Base-by-base conservation (phyloP, 352 stramenopile species). In the Pythium dissimile region DNA sequence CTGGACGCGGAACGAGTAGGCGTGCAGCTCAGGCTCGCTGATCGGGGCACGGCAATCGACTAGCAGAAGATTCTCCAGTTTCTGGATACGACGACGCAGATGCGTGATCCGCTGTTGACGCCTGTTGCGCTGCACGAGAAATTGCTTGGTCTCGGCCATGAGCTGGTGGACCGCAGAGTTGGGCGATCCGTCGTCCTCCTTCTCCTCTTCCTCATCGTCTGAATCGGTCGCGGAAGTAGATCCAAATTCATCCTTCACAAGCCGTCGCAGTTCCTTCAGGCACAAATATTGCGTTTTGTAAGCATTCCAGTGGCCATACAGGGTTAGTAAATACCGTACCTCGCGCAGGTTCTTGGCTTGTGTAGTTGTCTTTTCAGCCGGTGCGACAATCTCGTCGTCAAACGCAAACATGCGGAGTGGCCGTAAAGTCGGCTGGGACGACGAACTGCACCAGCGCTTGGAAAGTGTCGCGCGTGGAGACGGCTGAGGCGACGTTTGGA, bases 1-100 rank as follows among this genome's bases (percentile, higher is more conserved):
- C 41, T 77, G 74, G 9, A 73, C 48, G 2, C 43, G 28, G 12
- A 69, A 21, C 1, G 46, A 65, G 42, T 76, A 85, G 13, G 52
- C 64, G 13, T 48, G 28, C 18, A 75, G 57, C 42, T 64, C 28
- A 4, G 23, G 11, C 18, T 62, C 28, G 26, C 38, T 44, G 42
- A 65, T 50, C 34, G 75, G 67, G 6, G 72, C 59, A 15, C 59
- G 50, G 31, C 67, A 37, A 0, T 68, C 51, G 24, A 66, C 57
- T 0, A n/a, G 46, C 8, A 77, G 59, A n/a, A 54, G 34, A 2
- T 62, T 39, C 23, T 67, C 52, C 1, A 67, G 59, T 16, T 4
- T 20, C 11, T 31, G 15, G 4, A 67, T 28, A 9, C 27, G 37
- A 10, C 39, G 26, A 16, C 59, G 59, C 41, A 67, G 52, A 3